phyloP scores from a whole-genome alignment of 257 asterid genomes.

The Plectranthus barbatus region DNA sequence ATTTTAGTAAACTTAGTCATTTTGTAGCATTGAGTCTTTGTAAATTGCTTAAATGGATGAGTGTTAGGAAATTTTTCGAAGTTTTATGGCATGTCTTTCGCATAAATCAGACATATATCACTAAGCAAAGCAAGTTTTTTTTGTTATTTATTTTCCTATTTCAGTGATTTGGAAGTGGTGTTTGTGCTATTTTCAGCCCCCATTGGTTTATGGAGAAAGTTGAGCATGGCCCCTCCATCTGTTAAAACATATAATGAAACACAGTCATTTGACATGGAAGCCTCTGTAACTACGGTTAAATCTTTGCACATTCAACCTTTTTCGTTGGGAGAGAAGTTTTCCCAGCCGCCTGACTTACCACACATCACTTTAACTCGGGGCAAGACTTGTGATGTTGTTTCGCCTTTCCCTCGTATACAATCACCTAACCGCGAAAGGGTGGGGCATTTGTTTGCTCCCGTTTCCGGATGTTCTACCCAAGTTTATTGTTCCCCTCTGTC shows the following conservation, averaged over 20 bases:
- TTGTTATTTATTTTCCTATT: background rate
- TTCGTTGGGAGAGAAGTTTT: constrained; percentile 32
- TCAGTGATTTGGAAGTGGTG: background rate
- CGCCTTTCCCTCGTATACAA: no score
- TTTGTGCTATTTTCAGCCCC: background rate
- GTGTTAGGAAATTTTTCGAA: no score
- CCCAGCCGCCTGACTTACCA: constrained; percentile 37
- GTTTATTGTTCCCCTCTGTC: constrained; percentile 20
- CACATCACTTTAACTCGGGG: constrained; percentile 27
- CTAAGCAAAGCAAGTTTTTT: no score
- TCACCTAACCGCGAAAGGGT: constrained; percentile 18
- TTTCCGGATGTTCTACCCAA: constrained; percentile 21
- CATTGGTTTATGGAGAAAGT: constrained; percentile 24
- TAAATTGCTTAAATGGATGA: no score
- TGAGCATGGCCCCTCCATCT: constrained; percentile 35
- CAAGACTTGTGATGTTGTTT: constrained; percentile 7
- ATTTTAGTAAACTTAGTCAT: background rate
- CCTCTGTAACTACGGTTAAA: constrained; percentile 27
- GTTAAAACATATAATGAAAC: constrained; percentile 27
- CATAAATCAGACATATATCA: no score
- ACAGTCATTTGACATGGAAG: constrained; percentile 33
- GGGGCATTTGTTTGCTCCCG: constrained; percentile 29
- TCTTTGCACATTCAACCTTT: constrained; percentile 36
- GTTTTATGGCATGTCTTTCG: no score
- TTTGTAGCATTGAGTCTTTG: background rate